Base-by-base conservation (phyloP, 169 alveolate genomes). In the Plasmodium berghei region DNA sequence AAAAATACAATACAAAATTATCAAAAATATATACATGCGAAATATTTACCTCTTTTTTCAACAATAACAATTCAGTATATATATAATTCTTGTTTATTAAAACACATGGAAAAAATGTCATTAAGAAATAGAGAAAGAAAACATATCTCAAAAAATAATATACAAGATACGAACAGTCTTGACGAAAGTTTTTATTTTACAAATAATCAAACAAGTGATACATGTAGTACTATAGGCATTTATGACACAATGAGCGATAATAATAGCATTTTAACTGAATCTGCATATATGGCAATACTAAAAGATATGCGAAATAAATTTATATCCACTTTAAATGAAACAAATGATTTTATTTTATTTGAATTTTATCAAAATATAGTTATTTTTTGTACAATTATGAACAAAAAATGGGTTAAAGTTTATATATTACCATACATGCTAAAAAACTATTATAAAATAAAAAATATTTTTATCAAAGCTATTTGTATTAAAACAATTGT, bases 41-140 rank as follows among this genome's bases (percentile, higher is more conserved):
- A 75, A 75, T 75, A 75, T 75, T 48, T 75, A n/a, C 89, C 89
- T 9, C 70, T 75, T 14, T 28, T 75, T 67, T 54, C 89, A 5
- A 52, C 18, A 22, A 20, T 64, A 22, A 49, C 89, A 9, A 9
- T 75, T 56, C 89, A 75, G 26, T 75, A 58, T 48, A 75, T 75
- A 63, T 75, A 75, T 45, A 75, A 64, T 75, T 74, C 49, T 26
- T 49, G 89, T 8, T n/a, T 75, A 12, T 58, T 75, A 9, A 64
- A 75, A 42, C 46, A 69, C 2, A 34, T 34, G 42, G 42, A 8
- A 34, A 34, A 34, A 4, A 34, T 3, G 3, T 34, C 42, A 3
- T 34, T 34, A 34, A 34, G 8, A 34, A 34, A 34, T 34, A 3
- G 22, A 16, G 59, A 52, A 52, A 52, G 22, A 52, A 52, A 16